Percentiles rank a stretch among this genome's conserved stretches.
Evolutionary conservation across 164 flowering plant species (phyloP).

Genomic region (Magnolia sinica): DNA sequence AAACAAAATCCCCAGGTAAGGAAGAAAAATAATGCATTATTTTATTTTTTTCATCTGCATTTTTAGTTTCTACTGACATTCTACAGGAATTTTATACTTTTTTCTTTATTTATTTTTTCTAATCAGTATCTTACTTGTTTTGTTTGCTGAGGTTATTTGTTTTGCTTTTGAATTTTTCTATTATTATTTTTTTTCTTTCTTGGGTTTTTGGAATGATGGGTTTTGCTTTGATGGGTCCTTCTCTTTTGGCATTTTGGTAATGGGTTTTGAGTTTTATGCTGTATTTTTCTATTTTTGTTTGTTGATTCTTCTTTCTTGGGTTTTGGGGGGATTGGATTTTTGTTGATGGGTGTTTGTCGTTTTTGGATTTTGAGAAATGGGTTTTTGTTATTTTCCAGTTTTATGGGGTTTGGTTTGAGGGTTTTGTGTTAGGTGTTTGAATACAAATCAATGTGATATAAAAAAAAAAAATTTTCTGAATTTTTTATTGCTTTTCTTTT

Average conservation of each 20-base stretch:
- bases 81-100: background rate
- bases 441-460: background rate
- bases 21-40: background rate
- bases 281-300: background rate
- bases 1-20: background rate
- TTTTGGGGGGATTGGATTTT: slow-evolving; percentile 11
- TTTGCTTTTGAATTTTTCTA: background rate
- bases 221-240: slow-evolving; percentile 4
- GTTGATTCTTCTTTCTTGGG: slow-evolving; percentile 3
- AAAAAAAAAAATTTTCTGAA: too few relatives aligned
- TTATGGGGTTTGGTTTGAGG: slow-evolving; percentile 8
- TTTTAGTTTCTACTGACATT: slow-evolving; percentile 20
- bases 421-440: background rate
- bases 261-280: slow-evolving; percentile 6
- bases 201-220: slow-evolving; percentile 7
- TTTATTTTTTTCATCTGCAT: background rate
- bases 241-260: background rate
- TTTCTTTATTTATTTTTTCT: background rate
- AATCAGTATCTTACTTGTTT: slow-evolving; percentile 1
- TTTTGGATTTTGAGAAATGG: slow-evolving; percentile 1
- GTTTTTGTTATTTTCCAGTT: background rate
- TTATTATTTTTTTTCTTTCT: background rate
- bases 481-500: background rate
- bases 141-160: background rate
- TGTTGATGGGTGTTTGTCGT: background rate